Base-by-base conservation (phyloP, 768 basidiomycete species). In the Cubamyces sp. region DNA sequence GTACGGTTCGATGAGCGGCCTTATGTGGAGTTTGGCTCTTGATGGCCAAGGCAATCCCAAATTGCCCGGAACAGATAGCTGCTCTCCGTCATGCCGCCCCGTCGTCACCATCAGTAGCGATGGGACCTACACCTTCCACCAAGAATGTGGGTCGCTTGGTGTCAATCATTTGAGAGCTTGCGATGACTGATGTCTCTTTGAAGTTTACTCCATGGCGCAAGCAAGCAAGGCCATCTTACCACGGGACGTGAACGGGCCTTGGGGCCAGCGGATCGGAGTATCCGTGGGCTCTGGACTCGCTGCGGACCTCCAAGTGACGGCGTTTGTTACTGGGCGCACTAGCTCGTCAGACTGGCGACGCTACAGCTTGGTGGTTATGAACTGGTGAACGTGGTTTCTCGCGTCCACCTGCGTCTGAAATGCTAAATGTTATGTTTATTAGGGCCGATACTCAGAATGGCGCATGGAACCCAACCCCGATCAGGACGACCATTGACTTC, bases 21-120 rank as follows among this genome's bases (percentile, higher is more conserved):
- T 91, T 18, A 88, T 90, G 86, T 92, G 90, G 89, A 90, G 88
- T 66, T 73, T 91, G 45, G 90, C 87, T 1, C 79, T 88, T 14
- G 84, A 91, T 41, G 76, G 82, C 0, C 80, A 73, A 39, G 89
- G 91, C 0, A 73, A 83, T 18, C 90, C 90, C 1, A 82, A 82
- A 67, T 76, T 87, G 3, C 87, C 89, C 0, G 86, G 87, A 2
- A 82, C 86, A 0, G 75, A 77, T 56, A 88, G 86, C 60, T 92
- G 90, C 62, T 78, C 79, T 2, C 81, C 79, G 18, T 86, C 87
- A 14, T 92, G 90, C 68, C 81, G 90, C 14, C 82, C 83, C 2
- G 78, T 92, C 4, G 87, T 83, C 3, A 85, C 86, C 8, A 80
- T 91, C 57, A 87, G 88, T 68, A 84, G 75, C 66, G 83, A 83